Evolutionary conservation across 768 basidiomycete species (phyloP), one percentile per base, ranked within the genome.

Genomic region (Suillus placidus): DNA sequence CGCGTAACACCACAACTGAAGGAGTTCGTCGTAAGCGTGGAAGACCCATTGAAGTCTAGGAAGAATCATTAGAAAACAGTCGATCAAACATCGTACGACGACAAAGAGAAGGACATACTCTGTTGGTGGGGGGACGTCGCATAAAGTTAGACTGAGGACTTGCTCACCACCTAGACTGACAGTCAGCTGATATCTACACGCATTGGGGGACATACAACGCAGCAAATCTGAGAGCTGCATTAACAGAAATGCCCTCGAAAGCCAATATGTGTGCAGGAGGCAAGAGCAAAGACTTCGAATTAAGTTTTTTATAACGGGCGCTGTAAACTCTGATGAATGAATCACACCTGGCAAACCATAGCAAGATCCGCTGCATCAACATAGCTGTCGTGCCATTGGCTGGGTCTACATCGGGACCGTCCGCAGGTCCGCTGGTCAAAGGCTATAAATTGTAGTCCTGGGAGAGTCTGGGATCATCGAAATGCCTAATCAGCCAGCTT

Each of bases 291-390:
- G 80, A 77, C 89, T 93, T 30, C 18, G 4, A 61, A 69, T 1
- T 3, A 49, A 49, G 37, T 52, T 60, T 45, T n/a, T n/a, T n/a
- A n/a, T n/a, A n/a, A n/a, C n/a, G n/a, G n/a, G 60, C 4, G 26
- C 34, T 23, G 14, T 16, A 57, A 35, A 30, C 20, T 52, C 32
- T 2, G 30, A 64, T 55, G 49, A 64, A 60, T 4, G 30, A 60
- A 79, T 23, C 85, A 52, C 66, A 88, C 90, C 76, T 87, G 84
- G 68, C 85, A 84, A 61, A 85, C 87, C 18, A 84, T 81, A 4
- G 89, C 92, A 43, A 93, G 71, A 79, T 93, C 92, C 42, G 91
- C 92, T 2, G 91, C 90, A 49, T 91, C 86, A 8, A 92, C 90
- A 86, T 90, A 94, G 65, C 82, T 84, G 76, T 94, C 92, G 71